Percentiles rank a stretch among this genome's conserved stretches.
These are phyloP conservation scores for Epithele typhae DNA, from an alignment of 768 basidiomycete genomes.

Conservation along the genomic window DNA sequence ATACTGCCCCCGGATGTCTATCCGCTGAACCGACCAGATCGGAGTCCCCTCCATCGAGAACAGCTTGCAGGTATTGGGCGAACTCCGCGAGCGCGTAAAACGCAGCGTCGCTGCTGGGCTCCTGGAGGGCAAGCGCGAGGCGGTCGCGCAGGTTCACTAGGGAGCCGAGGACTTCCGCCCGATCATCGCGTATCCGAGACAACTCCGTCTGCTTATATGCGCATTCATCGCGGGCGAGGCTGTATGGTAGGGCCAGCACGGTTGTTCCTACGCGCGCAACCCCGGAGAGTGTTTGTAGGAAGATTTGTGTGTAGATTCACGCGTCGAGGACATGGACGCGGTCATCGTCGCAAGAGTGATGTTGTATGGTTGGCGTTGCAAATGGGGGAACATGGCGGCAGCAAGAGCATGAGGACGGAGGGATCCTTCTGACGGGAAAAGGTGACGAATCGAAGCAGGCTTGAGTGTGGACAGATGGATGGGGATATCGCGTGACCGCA, in stretches of 20 bases:
- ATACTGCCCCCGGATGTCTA: neutral
- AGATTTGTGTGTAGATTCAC: neutral
- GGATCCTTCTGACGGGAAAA: conserved; percentile 43
- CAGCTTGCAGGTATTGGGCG: conserved; percentile 4
- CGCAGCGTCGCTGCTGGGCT: conserved; percentile 4
- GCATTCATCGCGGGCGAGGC: conserved; percentile 67
- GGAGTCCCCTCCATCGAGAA: conserved; percentile 1
- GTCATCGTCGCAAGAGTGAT: conserved; percentile 12
- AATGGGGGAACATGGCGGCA: conserved; percentile 64
- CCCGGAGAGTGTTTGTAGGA: conserved; percentile 8
- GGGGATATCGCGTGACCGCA: conserved; percentile 42
- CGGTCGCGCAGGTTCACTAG: conserved; percentile 51
- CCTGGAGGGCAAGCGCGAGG: conserved; percentile 32
- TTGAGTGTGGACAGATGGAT: conserved; percentile 43
- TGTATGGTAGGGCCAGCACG: conserved; percentile 47
- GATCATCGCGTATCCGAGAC: conserved; percentile 59
- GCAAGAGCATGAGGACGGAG: conserved; percentile 49
- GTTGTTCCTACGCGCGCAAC: conserved; percentile 18
- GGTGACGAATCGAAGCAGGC: conserved; percentile 41
- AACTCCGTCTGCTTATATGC: conserved; percentile 52
- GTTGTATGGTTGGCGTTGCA: conserved; percentile 31
- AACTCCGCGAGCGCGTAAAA: conserved; percentile 18
- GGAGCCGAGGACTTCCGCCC: conserved; percentile 62
- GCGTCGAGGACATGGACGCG: conserved; percentile 1
- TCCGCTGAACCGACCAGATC: neutral